Percentiles rank a stretch among this genome's conserved stretches.
Conservation (phyloP, 768 basidiomycete genomes). For the Porpolomopsis calyptriformis region DNA sequence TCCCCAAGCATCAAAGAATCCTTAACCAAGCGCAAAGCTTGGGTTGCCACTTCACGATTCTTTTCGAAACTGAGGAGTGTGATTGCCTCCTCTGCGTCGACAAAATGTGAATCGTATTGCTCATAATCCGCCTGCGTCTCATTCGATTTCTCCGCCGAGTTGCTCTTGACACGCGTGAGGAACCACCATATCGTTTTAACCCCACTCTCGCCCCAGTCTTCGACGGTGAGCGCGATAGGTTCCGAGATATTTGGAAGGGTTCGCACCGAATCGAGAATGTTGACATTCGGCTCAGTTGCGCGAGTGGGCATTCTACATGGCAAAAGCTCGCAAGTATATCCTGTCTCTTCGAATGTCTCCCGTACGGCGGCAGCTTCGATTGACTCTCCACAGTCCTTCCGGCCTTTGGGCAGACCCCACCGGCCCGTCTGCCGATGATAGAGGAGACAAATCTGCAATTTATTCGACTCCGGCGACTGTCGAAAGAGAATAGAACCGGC, state of each 20-base stretch:
- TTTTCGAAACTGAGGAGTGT: slow-evolving; percentile 26
- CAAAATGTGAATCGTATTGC: slow-evolving; percentile 29
- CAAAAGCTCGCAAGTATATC: slow-evolving; percentile 42
- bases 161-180: slow-evolving; percentile 26
- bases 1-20: not conserved
- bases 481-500: not conserved
- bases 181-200: slow-evolving; percentile 47
- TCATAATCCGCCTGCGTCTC: slow-evolving; percentile 38
- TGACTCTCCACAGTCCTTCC: slow-evolving; percentile 47
- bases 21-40: slow-evolving; percentile 29
- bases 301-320: slow-evolving; percentile 42
- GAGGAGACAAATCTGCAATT: slow-evolving; percentile 31
- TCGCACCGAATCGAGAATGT: not conserved
- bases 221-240: slow-evolving; percentile 19
- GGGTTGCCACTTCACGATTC: slow-evolving; percentile 28
- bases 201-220: slow-evolving; percentile 14
- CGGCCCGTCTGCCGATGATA: slow-evolving; percentile 19
- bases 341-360: slow-evolving; percentile 60
- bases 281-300: slow-evolving; percentile 28
- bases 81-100: slow-evolving; percentile 26
- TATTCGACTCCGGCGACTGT: slow-evolving; percentile 1
- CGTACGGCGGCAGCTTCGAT: slow-evolving; percentile 42
- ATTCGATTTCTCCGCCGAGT: slow-evolving; percentile 21
- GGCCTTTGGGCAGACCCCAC: slow-evolving; percentile 49
- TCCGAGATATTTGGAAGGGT: slow-evolving; percentile 12